These are phyloP conservation scores for Diutina sp. DNA, from an alignment of 1,139 yeast species.

Conservation along the genomic window DNA sequence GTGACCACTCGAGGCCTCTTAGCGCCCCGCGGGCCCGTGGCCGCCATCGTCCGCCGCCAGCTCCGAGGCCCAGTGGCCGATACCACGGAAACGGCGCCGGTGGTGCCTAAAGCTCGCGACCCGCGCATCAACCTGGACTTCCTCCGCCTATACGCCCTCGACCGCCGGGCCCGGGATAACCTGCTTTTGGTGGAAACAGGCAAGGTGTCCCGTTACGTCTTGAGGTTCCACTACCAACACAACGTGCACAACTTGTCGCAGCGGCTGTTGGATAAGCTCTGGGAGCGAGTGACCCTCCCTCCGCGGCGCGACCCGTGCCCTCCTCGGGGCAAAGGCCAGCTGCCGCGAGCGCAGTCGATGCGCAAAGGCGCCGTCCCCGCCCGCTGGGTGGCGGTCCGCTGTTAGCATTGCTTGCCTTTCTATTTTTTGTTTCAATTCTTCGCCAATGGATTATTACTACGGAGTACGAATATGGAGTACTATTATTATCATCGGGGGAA, in stretches of 20 bases:
- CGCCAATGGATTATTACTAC: not conserved
- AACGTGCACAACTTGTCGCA: not conserved
- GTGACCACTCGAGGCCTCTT: not conserved
- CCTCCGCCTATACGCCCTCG: constrained; percentile 1
- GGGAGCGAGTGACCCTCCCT: constrained; percentile 2
- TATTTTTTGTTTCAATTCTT: not conserved
- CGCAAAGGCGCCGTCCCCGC: not conserved
- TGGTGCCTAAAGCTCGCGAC: not conserved
- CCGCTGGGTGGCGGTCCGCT: not conserved
- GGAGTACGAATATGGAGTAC: not conserved
- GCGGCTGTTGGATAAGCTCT: not conserved
- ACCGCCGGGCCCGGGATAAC: not conserved
- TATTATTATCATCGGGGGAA: not conserved
- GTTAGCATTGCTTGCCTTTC: no score
- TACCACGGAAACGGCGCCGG: not conserved
- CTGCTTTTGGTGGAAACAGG: not conserved
- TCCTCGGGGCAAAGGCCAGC: not conserved
- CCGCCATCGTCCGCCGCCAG: not conserved
- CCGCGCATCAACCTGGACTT: not conserved
- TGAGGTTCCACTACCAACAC: not conserved
- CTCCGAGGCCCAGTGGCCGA: not conserved
- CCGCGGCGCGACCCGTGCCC: constrained; percentile 2
- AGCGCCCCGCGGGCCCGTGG: not conserved
- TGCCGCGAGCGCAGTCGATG: not conserved
- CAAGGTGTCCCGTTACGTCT: not conserved